phyloP scores from a whole-genome alignment of 768 basidiomycete genomes.

The Auriscalpium vulgare region DNA sequence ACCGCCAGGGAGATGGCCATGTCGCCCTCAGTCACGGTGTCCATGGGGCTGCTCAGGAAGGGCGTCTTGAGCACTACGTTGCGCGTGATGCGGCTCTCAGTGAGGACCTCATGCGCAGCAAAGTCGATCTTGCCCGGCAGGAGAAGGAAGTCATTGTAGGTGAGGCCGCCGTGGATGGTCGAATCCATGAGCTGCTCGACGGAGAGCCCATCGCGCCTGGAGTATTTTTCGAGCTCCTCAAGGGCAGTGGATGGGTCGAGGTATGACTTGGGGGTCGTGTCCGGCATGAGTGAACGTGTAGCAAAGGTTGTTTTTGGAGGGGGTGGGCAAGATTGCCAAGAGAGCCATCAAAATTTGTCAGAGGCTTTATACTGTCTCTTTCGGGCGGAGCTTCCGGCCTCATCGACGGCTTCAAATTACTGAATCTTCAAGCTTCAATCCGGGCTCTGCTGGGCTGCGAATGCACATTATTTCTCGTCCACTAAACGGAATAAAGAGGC shows the following conservation, averaged over 20 bases:
- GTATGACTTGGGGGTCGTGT: neutral
- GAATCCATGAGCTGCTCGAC: constrained; percentile 85
- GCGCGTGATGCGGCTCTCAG: constrained; percentile 82
- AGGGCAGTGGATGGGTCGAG: constrained; percentile 48
- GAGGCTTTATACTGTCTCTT: neutral
- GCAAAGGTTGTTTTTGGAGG: neutral
- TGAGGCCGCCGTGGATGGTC: constrained; percentile 79
- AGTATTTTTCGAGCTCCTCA: constrained; percentile 66
- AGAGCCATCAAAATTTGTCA: neutral
- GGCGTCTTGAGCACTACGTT: constrained; percentile 92
- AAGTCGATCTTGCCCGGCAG: constrained; percentile 97
- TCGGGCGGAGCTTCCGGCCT: too few species aligned
- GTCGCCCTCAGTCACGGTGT: constrained; percentile 93
- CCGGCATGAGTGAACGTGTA: neutral
- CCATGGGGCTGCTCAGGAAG: constrained; percentile 98
- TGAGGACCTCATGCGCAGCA: constrained; percentile 66
- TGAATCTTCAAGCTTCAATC: too few species aligned
- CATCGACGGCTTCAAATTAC: too few species aligned
- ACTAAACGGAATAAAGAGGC: too few species aligned
- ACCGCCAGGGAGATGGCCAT: constrained; percentile 94
- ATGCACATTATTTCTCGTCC: too few species aligned
- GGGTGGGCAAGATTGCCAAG: constrained; percentile 8
- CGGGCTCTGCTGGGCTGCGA: too few species aligned
- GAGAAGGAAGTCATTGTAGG: constrained; percentile 95
- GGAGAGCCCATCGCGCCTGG: constrained; percentile 73